phyloP scores from a whole-genome alignment of 495 filamentous ascomycete species.

The Aspergillus diversus region DNA sequence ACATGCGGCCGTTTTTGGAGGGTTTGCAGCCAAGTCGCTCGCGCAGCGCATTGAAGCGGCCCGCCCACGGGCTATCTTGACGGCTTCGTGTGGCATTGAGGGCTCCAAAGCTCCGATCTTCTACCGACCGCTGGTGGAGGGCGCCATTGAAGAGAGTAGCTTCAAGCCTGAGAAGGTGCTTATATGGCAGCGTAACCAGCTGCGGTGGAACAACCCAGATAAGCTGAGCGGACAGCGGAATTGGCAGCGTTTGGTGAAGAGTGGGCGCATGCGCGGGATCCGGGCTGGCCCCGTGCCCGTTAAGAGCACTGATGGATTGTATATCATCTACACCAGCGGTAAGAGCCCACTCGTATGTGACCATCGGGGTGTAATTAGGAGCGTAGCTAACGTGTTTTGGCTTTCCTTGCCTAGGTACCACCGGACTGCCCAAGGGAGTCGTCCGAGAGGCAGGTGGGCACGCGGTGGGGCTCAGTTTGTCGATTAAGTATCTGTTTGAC shows the following conservation, averaged over 20 bases:
- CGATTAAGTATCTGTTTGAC: slow-evolving; percentile 77
- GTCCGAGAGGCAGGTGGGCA: slow-evolving; percentile 83
- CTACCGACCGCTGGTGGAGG: slow-evolving; percentile 73
- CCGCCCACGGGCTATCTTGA: slow-evolving; percentile 74
- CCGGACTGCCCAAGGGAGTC: slow-evolving; percentile 87
- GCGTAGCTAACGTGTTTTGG: slow-evolving; percentile 1
- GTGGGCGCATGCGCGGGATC: slow-evolving; percentile 63
- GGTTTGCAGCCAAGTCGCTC: slow-evolving; percentile 78
- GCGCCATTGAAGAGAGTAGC: slow-evolving; percentile 60
- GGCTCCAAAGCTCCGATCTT: slow-evolving; percentile 73
- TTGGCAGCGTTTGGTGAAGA: slow-evolving; percentile 77
- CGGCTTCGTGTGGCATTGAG: slow-evolving; percentile 91
- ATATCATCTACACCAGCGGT: slow-evolving; percentile 88
- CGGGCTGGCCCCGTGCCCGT: slow-evolving; percentile 75
- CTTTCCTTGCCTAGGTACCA: slow-evolving; percentile 61
- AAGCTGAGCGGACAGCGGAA: slow-evolving; percentile 69
- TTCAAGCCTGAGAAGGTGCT: slow-evolving; percentile 70
- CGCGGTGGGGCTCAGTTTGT: slow-evolving; percentile 80
- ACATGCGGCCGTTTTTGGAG: slow-evolving; percentile 91
- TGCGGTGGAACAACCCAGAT: slow-evolving; percentile 69
- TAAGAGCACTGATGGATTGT: slow-evolving; percentile 73
- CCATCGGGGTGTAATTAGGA: not conserved
- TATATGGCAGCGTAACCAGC: slow-evolving; percentile 78
- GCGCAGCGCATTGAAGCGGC: slow-evolving; percentile 89
- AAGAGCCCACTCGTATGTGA: slow-evolving; percentile 17